A percentile compares a stretch with the other conserved stretches of the same genome.
Evolutionary conservation across 2,329 filamentous ascomycete species (phyloP).

Genomic region (Cladobotryum protrusum): DNA sequence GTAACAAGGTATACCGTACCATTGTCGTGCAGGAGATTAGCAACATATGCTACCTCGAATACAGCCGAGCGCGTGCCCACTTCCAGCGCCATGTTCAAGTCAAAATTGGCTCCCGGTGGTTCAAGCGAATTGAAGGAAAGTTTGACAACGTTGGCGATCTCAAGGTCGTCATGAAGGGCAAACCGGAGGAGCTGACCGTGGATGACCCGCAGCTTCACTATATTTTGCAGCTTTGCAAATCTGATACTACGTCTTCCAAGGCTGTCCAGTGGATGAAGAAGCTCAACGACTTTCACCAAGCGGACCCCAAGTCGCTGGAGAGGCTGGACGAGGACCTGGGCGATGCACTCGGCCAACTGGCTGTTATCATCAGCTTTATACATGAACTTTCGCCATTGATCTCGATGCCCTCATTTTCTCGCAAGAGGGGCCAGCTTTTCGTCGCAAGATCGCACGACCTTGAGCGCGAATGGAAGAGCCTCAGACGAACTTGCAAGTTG

Average conservation of each 20-base stretch:
- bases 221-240: conserved; percentile 39
- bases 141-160: conserved; percentile 30
- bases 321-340: conserved; percentile 27
- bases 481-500: conserved; percentile 31
- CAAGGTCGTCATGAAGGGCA: conserved; percentile 34
- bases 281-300: conserved; percentile 30
- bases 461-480: conserved; percentile 32
- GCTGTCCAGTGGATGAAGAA: conserved; percentile 36
- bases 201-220: conserved; percentile 36
- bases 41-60: conserved; percentile 41
- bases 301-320: conserved; percentile 28
- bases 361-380: conserved; percentile 33
- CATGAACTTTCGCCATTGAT: conserved; percentile 30
- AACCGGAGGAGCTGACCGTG: conserved; percentile 32
- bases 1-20: conserved; percentile 25
- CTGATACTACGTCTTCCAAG: conserved; percentile 27
- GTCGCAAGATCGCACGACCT: conserved; percentile 26
- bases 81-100: conserved; percentile 37
- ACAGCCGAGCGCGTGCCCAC: conserved; percentile 27
- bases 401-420: conserved; percentile 31
- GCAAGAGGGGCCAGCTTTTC: conserved; percentile 35
- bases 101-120: conserved; percentile 31
- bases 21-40: conserved; percentile 40
- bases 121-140: conserved; percentile 32
- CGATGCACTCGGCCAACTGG: conserved; percentile 30